Evolutionary conservation across 768 basidiomycete genomes (phyloP).

Genomic region (Boletus pseudo-olivaceus): DNA sequence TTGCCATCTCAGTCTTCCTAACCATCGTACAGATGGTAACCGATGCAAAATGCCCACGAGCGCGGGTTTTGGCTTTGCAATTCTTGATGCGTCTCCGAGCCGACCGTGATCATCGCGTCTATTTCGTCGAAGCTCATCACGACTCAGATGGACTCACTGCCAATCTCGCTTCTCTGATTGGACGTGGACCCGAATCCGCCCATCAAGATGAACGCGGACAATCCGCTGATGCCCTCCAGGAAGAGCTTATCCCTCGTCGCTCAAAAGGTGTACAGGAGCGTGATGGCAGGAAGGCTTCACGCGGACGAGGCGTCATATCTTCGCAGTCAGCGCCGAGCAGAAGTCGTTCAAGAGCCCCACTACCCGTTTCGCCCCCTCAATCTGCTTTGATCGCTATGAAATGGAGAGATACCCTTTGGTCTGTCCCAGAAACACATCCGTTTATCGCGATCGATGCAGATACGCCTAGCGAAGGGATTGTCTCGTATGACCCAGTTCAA

Average conservation of each 20-base stretch:
- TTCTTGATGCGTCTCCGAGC: conserved; percentile 87
- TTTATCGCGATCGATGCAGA: conserved; percentile 55
- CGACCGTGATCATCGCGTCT: conserved; percentile 85
- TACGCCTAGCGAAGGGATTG: conserved; percentile 62
- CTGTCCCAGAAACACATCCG: conserved; percentile 59
- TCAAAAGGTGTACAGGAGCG: conserved; percentile 49
- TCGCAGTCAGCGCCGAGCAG: conserved; percentile 50
- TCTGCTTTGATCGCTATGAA: conserved; percentile 28
- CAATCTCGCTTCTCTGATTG: conserved; percentile 62
- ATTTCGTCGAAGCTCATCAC: conserved; percentile 51
- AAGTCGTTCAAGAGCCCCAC: conserved; percentile 58
- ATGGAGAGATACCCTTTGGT: conserved; percentile 56
- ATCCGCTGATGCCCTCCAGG: conserved; percentile 21
- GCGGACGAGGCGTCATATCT: conserved; percentile 46
- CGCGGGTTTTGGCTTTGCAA: conserved; percentile 71
- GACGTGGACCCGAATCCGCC: conserved; percentile 39
- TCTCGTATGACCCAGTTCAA: conserved; percentile 57
- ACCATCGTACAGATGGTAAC: conserved; percentile 47
- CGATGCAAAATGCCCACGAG: conserved; percentile 49
- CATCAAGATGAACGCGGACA: conserved; percentile 27
- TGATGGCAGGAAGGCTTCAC: conserved; percentile 47
- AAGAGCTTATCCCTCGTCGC: conserved; percentile 38
- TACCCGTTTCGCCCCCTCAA: conserved; percentile 27
- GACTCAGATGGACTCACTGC: conserved; percentile 57
- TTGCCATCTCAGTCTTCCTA: conserved; percentile 54